These are phyloP conservation scores for Epichloe elymi DNA, from an alignment of 2,329 filamentous ascomycete species.

Conservation along the genomic window DNA sequence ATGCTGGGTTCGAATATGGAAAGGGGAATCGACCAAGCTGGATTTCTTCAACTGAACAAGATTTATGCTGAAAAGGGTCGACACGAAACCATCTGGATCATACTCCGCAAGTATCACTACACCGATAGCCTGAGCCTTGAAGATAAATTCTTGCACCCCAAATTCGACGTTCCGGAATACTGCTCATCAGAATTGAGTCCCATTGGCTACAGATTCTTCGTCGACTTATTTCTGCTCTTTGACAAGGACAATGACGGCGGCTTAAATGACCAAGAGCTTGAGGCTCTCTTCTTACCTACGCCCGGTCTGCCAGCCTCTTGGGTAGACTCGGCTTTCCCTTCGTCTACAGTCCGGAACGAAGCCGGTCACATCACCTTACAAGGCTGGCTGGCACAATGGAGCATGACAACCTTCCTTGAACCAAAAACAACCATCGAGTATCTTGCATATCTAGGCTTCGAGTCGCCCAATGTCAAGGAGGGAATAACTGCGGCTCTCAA, in stretches of 20 bases:
- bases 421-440: conserved; percentile 94
- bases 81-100: conserved; percentile 97
- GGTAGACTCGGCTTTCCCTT: conserved; percentile 80
- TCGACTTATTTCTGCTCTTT: conserved; percentile 87
- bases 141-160: conserved; percentile 82
- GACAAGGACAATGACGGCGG: conserved; percentile 97
- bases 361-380: conserved; percentile 90
- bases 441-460: conserved; percentile 90
- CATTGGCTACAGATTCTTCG: conserved; percentile 91
- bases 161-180: conserved; percentile 85
- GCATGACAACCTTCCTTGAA: conserved; percentile 96
- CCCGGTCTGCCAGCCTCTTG: conserved; percentile 79
- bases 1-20: conserved; percentile 49
- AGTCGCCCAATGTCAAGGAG: conserved; percentile 62
- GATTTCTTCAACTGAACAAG: conserved; percentile 85
- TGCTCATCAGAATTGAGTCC: conserved; percentile 90
- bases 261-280: conserved; percentile 72
- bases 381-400: conserved; percentile 98
- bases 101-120: conserved; percentile 87
- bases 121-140: conserved; percentile 88
- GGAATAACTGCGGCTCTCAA: conserved; percentile 76
- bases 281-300: conserved; percentile 81
- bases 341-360: conserved; percentile 88
- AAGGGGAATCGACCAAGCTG: conserved; percentile 65
- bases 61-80: conserved; percentile 94